phyloP scores from a whole-genome alignment of 805 yeast species.

The Yarrowia osloensis region DNA sequence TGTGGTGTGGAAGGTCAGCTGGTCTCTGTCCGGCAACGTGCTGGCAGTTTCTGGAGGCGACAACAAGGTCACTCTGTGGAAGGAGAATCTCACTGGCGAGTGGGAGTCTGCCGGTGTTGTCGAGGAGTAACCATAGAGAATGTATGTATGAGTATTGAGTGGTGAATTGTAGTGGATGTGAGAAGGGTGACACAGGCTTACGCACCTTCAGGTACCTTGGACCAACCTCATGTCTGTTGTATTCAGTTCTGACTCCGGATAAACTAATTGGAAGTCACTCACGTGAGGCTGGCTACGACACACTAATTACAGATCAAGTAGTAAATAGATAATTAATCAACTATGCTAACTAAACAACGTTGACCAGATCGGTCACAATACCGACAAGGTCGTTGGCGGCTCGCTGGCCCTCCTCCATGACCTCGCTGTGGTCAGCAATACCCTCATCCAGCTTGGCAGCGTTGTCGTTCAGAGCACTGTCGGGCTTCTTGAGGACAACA shows the following conservation, averaged over 20 bases:
- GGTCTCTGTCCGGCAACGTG: conserved; percentile 95
- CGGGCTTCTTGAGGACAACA: conserved; percentile 61
- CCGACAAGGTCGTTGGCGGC: conserved; percentile 81
- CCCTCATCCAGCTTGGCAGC: conserved; percentile 49
- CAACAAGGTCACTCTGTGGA: conserved; percentile 94
- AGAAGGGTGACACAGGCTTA: no score
- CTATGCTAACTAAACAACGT: conserved; percentile 18
- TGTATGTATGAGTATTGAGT: not conserved
- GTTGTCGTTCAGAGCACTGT: conserved; percentile 38
- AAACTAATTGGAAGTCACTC: no score
- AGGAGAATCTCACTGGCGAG: conserved; percentile 85
- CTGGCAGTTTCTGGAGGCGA: conserved; percentile 96
- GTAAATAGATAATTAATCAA: not conserved
- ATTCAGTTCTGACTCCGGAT: no score
- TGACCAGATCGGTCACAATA: conserved; percentile 49
- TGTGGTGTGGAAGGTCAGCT: conserved; percentile 96
- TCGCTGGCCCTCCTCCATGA: conserved; percentile 71
- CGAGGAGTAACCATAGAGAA: conserved; percentile 52
- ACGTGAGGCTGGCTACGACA: no score
- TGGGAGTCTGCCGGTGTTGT: conserved; percentile 99
- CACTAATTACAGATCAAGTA: no score
- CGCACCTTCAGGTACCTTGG: no score
- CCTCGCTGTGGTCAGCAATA: conserved; percentile 91
- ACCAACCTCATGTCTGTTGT: no score
- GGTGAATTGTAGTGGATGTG: not conserved